Percentiles rank a stretch among this genome's conserved stretches.
These are phyloP conservation scores for Articulospora tetracladia DNA, from an alignment of 495 filamentous ascomycete genomes.

Conservation along the genomic window DNA sequence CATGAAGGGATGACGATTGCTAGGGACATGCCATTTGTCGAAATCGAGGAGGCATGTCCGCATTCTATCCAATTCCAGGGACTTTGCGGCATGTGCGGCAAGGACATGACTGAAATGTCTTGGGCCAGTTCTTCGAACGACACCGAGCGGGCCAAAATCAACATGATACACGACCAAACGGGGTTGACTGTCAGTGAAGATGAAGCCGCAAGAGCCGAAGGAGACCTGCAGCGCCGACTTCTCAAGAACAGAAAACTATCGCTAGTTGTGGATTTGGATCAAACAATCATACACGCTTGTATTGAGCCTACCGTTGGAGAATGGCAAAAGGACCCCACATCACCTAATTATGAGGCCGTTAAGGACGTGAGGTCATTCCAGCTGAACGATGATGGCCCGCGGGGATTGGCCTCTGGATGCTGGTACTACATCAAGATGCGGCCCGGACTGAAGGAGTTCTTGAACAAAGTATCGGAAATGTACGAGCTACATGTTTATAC, in stretches of 20 bases:
- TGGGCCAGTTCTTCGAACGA: conserved; percentile 49
- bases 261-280: conserved; percentile 94
- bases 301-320: conserved; percentile 95
- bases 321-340: conserved; percentile 84
- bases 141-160: conserved; percentile 80
- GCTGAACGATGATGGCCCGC: conserved; percentile 77
- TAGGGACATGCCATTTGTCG: conserved; percentile 54
- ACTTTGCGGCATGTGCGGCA: conserved; percentile 87
- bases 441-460: conserved; percentile 81
- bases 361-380: conserved; percentile 86
- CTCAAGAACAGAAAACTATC: conserved; percentile 78
- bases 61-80: conserved; percentile 89
- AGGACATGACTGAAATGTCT: conserved; percentile 82
- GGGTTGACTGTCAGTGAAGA: conserved; percentile 66
- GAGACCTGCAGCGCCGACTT: conserved; percentile 79
- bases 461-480: conserved; percentile 71
- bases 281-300: conserved; percentile 97
- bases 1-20: conserved; percentile 66
- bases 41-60: conserved; percentile 86
- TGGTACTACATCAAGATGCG: conserved; percentile 99
- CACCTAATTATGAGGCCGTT: conserved; percentile 87
- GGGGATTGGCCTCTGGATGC: conserved; percentile 56
- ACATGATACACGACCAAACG: conserved; percentile 88
- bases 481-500: conserved; percentile 99
- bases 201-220: conserved; percentile 78